Evolutionary conservation across 2,329 filamentous ascomycete genomes (phyloP).

Genomic region (Botrytis medusae): DNA sequence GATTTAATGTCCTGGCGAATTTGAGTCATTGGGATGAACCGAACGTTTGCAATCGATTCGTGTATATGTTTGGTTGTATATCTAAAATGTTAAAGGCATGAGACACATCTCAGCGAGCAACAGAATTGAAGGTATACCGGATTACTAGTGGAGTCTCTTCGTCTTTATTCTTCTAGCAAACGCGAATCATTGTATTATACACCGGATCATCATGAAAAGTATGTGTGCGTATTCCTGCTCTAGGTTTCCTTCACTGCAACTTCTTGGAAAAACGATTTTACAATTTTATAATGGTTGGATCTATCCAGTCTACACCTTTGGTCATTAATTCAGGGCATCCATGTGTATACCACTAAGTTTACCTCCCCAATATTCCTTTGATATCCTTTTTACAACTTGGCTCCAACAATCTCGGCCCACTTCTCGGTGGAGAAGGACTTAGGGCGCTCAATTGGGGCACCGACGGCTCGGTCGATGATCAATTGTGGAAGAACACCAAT

Average conservation of each 20-base stretch:
- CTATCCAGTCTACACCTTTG: constrained; percentile 33
- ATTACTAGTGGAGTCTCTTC: background rate
- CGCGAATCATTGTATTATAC: background rate
- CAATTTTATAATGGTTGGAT: constrained; percentile 38
- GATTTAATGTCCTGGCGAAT: background rate
- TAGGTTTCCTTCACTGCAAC: constrained; percentile 26
- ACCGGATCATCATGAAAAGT: constrained; percentile 4
- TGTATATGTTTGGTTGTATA: background rate
- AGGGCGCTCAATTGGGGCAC: constrained; percentile 95
- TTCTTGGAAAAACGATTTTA: constrained; percentile 28
- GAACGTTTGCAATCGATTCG: background rate
- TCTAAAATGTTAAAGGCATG: too few relatives aligned
- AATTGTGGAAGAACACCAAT: constrained; percentile 98
- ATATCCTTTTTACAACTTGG: constrained; percentile 70
- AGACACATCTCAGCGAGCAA: background rate
- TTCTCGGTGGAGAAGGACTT: constrained; percentile 99
- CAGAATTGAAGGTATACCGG: background rate
- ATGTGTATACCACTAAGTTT: constrained; percentile 26
- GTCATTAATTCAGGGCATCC: constrained; percentile 14
- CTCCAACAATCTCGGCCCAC: constrained; percentile 88
- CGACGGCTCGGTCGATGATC: constrained; percentile 98
- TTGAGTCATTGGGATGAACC: background rate
- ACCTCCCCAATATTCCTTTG: background rate
- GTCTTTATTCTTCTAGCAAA: background rate
- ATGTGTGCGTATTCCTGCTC: constrained; percentile 11